A percentile compares a stretch with the other conserved stretches of the same genome.
Evolutionary conservation across 805 yeast genomes (phyloP).

Genomic region (Suhomyces sp.): DNA sequence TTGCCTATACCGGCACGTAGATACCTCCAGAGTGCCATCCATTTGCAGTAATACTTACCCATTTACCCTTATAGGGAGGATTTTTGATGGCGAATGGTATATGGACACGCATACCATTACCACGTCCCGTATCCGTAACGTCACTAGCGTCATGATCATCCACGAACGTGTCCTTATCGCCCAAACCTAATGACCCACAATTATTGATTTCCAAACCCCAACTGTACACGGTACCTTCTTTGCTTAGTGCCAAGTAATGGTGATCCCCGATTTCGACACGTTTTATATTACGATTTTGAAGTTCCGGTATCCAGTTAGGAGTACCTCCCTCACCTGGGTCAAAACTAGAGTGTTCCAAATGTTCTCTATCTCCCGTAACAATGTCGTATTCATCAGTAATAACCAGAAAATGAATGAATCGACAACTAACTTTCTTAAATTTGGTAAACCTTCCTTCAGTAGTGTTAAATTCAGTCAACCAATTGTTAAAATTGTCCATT

Average conservation of each 20-base stretch:
- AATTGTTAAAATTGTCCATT: conserved; percentile 29
- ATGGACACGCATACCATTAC: conserved; percentile 25
- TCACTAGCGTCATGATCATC: conserved; percentile 3
- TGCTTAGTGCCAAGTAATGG: conserved; percentile 63
- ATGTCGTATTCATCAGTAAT: conserved; percentile 54
- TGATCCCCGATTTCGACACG: conserved; percentile 70
- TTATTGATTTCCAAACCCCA: conserved; percentile 67
- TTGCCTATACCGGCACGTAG: conserved; percentile 19
- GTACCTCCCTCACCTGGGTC: conserved; percentile 10
- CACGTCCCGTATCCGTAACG: conserved; percentile 29
- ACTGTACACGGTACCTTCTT: conserved; percentile 53
- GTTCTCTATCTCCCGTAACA: conserved; percentile 34
- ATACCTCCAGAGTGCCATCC: conserved; percentile 84
- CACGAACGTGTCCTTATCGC: conserved; percentile 16
- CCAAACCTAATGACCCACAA: conserved; percentile 76
- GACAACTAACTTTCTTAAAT: conserved; percentile 54
- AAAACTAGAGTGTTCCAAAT: conserved; percentile 11
- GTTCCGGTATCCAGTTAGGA: conserved; percentile 37
- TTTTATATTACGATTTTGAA: conserved; percentile 49
- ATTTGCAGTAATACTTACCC: conserved; percentile 65
- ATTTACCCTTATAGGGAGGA: conserved; percentile 46
- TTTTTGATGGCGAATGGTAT: conserved; percentile 25
- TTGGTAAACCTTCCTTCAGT: conserved; percentile 21
- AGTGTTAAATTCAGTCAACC: conserved; percentile 23
- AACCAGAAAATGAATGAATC: conserved; percentile 52